Evolutionary conservation across 1,139 yeast genomes (phyloP), one percentile per base, ranked within the genome.

Genomic region (Kluyveromyces sp.): DNA sequence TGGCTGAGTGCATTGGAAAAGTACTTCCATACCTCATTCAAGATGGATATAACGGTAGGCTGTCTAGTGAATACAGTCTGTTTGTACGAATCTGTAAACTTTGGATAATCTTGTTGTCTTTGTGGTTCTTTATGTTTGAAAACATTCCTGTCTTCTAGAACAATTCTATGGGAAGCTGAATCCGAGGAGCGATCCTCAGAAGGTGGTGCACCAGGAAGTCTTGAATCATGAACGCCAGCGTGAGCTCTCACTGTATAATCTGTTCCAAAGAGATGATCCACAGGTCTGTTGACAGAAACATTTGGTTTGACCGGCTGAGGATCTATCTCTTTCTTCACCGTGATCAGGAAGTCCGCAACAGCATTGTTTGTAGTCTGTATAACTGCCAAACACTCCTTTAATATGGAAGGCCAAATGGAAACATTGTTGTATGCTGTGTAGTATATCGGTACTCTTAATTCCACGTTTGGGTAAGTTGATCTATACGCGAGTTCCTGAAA

Each of bases 401-500:
- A 63, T 3, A 82, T 71, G 3, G 74, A 68, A 0, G 75, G 67
- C 88, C 88, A 82, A 4, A 72, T 57, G 47, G 66, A 69, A 1
- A 71, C 69, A 46, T 68, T 67, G 49, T 67, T 71, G 34, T 72
- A 66, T 46, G 71, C 70, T 28, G 75, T 70, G 49, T 71, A 72
- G 57, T 78, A 83, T 20, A 83, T 73, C 3, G 78, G 69, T 29
- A 61, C 54, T 58, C 88, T 71, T 44, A 74, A 65, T 44, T 74
- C 72, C 3, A 67, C 54, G 46, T 76, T 75, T 1, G 66, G 56
- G 3, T 77, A 64, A 2, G 79, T 75, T 3, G 88, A 68, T 40
- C 69, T 61, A 45, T 74, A 80, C 0, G 85, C 82, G 46, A 83
- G 67, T 56, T 83, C 94, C 62, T 83, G 94, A 61, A 78, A 82